Conservation (phyloP, 139 green algal genomes). For the Micractinium conductrix region DNA sequence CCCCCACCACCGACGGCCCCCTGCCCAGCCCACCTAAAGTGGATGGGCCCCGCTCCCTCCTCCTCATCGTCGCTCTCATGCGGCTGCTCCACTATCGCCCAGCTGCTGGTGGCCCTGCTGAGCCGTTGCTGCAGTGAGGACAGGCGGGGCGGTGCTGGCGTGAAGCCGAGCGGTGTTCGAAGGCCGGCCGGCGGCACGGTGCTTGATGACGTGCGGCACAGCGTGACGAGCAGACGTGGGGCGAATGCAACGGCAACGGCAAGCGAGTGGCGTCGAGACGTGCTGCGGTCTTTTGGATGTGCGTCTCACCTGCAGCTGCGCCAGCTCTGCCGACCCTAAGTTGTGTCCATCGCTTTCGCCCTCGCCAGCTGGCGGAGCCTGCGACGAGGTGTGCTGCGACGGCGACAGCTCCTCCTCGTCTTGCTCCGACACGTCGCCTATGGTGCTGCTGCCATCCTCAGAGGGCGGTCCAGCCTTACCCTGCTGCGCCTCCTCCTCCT, state of each 20-base stretch:
- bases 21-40: constrained; percentile 18
- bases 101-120: constrained; percentile 9
- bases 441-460: background rate
- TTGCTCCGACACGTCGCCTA: background rate
- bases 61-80: constrained; percentile 11
- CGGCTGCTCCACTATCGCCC: background rate
- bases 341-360: background rate
- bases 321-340: background rate
- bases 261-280: no score
- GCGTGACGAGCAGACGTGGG: no score
- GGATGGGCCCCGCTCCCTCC: constrained; percentile 35
- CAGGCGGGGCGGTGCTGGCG: no score
- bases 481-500: background rate
- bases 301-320: no score
- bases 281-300: no score
- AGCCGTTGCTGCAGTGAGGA: constrained; percentile 8
- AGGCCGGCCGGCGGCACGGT: no score
- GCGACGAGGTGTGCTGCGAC: background rate
- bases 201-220: no score
- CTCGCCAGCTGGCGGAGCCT: background rate
- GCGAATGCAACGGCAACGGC: no score
- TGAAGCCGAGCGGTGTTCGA: no score
- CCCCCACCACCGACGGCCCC: no score
- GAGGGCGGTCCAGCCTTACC: no score
- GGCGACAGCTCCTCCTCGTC: no score